phyloP scores from a whole-genome alignment of 306 rosid species.

The Crotalaria pallida region DNA sequence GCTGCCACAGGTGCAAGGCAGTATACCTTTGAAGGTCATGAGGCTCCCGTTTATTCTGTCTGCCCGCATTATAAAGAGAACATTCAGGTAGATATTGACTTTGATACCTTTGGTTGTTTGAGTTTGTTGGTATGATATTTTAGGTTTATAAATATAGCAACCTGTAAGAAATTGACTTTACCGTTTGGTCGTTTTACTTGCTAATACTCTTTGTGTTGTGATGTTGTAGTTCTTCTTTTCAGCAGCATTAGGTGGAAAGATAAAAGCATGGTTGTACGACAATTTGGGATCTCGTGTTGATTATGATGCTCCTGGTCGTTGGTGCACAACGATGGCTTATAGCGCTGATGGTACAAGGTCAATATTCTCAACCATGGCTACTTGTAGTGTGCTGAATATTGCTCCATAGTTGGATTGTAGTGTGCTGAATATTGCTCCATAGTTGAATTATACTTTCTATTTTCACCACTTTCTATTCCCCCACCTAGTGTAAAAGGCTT shows the following conservation, averaged over 20 bases:
- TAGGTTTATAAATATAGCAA: neutral
- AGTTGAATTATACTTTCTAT: neutral
- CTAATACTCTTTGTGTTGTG: slow-evolving; percentile 24
- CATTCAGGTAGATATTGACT: slow-evolving; percentile 55
- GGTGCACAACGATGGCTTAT: no score
- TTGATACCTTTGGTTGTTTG: neutral
- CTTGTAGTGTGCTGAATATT: no score
- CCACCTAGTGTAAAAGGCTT: no score
- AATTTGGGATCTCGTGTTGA: no score
- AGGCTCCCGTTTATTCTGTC: slow-evolving; percentile 87
- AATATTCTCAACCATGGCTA: no score
- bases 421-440: no score
- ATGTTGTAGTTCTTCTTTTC: no score
- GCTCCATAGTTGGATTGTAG: no score
- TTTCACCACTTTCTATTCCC: neutral
- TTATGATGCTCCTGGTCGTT: no score
- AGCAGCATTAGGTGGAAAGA: no score
- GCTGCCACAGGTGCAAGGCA: slow-evolving; percentile 69
- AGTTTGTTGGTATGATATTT: neutral
- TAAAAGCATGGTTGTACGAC: no score
- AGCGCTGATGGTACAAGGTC: no score
- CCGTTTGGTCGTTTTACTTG: neutral
- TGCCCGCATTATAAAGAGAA: slow-evolving; percentile 91
- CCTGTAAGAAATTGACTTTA: neutral
- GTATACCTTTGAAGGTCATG: slow-evolving; percentile 84